Conservation (phyloP, 345 rosid species). For the Raphanus sativus region DNA sequence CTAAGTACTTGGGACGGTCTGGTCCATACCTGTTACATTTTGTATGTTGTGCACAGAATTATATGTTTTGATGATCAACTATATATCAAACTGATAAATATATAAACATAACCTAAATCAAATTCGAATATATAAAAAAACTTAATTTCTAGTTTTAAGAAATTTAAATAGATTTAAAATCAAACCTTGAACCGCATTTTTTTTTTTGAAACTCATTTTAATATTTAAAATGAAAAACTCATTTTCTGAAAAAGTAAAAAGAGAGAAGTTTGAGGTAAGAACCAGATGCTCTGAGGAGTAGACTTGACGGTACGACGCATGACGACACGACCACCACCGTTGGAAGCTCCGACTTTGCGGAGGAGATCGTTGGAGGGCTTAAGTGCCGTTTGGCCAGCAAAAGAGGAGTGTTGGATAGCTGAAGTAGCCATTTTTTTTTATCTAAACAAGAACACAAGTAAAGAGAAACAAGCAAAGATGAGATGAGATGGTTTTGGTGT, state of each 20-base stretch:
- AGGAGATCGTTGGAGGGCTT: slow-evolving; percentile 66
- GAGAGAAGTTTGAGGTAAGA: background rate
- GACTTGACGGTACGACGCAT: slow-evolving; percentile 86
- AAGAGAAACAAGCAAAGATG: background rate
- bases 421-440: slow-evolving; percentile 68
- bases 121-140: background rate
- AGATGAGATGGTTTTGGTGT: slow-evolving; percentile 7
- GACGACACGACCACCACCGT: slow-evolving; percentile 57
- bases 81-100: background rate
- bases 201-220: background rate
- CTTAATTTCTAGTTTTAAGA: background rate
- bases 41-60: background rate
- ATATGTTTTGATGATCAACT: background rate
- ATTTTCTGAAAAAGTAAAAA: background rate
- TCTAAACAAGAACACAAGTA: background rate
- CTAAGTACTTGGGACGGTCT: slow-evolving; percentile 49
- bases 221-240: background rate
- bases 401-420: slow-evolving; percentile 73
- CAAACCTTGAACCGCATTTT: background rate
- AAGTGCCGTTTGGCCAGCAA: slow-evolving; percentile 70
- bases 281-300: slow-evolving; percentile 89
- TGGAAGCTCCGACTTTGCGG: slow-evolving; percentile 59
- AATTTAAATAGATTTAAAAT: background rate
- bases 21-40: slow-evolving; percentile 32
- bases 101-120: background rate